Percentiles rank a stretch among this genome's conserved stretches.
Conservation (phyloP, 306 rosid species). For the Cercis canadensis region DNA sequence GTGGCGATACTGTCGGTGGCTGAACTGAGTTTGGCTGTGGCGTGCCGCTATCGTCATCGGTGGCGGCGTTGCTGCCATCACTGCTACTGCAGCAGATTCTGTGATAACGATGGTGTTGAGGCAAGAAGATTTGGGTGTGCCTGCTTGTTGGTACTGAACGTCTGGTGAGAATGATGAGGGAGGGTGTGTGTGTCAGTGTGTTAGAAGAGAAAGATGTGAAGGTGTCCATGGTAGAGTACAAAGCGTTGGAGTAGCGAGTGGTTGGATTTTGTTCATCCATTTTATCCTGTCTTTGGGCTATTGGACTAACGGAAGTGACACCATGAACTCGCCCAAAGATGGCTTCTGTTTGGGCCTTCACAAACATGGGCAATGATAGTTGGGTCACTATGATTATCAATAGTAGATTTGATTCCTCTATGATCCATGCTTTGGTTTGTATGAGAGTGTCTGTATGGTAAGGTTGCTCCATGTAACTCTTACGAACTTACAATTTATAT, state of each 20-base stretch:
- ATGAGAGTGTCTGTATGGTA: no score
- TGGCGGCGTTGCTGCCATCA: conserved; percentile 20
- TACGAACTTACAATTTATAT: no score
- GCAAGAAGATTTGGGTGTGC: conserved; percentile 24
- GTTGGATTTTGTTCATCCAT: conserved; percentile 38
- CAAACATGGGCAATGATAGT: no score
- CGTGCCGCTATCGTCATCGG: conserved; percentile 2
- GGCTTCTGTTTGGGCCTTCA: no score
- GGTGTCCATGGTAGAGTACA: conserved; percentile 52
- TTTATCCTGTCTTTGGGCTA: no score
- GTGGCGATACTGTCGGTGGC: conserved; percentile 30
- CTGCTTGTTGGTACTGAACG: conserved; percentile 23
- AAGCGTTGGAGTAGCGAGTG: conserved; percentile 32
- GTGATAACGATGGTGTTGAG: conserved; percentile 32
- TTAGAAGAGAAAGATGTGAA: conserved; percentile 41
- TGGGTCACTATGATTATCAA: no score
- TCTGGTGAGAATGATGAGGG: conserved; percentile 44
- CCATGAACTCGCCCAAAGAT: no score
- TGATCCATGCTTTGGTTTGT: no score
- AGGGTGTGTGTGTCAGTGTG: conserved; percentile 51
- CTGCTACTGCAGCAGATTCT: conserved; percentile 39
- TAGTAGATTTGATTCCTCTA: no score
- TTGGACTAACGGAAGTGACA: no score
- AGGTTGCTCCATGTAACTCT: no score
- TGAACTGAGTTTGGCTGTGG: conserved; percentile 37